A percentile compares a stretch with the other conserved stretches of the same genome.
phyloP scores from a whole-genome alignment of 169 alveolate genomes.

The Plasmodium knowlesi region DNA sequence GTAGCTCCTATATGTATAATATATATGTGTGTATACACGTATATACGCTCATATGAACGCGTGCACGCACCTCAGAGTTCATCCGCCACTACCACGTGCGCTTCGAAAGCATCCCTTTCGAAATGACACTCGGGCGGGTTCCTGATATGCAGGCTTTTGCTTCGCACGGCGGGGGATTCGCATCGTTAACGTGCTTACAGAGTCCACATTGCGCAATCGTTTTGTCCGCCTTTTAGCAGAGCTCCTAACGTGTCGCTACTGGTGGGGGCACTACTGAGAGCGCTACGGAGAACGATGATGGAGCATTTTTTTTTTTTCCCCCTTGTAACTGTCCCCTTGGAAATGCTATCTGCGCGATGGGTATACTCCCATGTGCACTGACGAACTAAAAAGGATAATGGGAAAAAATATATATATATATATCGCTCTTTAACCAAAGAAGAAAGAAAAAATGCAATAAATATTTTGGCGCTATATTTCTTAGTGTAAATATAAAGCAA shows the following conservation, averaged over 20 bases:
- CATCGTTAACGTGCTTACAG: background rate
- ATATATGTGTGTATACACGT: background rate
- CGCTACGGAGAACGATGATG: background rate
- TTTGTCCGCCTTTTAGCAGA: background rate
- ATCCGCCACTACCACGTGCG: background rate
- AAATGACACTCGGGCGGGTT: background rate
- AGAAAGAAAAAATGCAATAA: background rate
- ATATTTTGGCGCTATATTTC: background rate
- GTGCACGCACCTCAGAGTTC: background rate
- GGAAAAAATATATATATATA: background rate
- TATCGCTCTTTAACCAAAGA: background rate
- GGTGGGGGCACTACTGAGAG: background rate
- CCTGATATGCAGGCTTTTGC: background rate
- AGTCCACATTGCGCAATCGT: background rate
- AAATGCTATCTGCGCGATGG: background rate
- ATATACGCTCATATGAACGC: background rate
- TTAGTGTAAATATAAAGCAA: background rate
- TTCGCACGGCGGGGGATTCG: background rate
- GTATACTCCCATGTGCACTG: background rate
- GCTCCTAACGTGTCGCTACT: background rate
- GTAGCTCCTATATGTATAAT: background rate
- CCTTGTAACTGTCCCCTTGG: background rate
- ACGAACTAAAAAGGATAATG: background rate
- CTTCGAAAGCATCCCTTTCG: background rate
- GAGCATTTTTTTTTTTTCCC: background rate